These are phyloP conservation scores for Pleurotus tuber-regium DNA, from an alignment of 768 basidiomycete species.

Conservation along the genomic window DNA sequence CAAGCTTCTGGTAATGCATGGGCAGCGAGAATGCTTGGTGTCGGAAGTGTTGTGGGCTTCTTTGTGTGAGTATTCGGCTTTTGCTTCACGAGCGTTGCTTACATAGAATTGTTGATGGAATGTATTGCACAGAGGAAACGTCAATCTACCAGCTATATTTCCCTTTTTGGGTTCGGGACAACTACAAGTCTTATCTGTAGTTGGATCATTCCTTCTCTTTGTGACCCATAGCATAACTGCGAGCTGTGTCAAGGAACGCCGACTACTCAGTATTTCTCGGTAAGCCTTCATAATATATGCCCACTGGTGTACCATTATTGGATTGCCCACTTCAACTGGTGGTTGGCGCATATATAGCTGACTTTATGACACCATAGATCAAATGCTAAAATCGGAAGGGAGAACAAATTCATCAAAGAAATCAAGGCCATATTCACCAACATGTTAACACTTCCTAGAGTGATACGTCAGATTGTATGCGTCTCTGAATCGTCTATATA, in stretches of 20 bases:
- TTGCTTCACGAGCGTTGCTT: not conserved
- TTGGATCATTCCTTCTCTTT: constrained; percentile 70
- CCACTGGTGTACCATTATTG: too few species aligned
- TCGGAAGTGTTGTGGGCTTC: constrained; percentile 85
- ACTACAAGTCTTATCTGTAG: constrained; percentile 74
- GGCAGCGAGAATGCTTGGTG: constrained; percentile 89
- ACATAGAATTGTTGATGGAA: not conserved
- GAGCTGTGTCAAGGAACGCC: constrained; percentile 58
- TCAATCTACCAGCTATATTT: constrained; percentile 67
- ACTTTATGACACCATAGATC: too few species aligned
- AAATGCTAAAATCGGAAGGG: too few species aligned
- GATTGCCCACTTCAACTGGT: too few species aligned
- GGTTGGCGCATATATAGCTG: too few species aligned
- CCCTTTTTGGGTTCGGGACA: constrained; percentile 80
- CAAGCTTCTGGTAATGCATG: constrained; percentile 92
- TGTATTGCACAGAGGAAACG: constrained; percentile 57
- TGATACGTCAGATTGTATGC: constrained; percentile 81
- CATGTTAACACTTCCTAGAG: constrained; percentile 62
- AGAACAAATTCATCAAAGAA: constrained; percentile 37
- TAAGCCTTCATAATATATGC: constrained; percentile 7
- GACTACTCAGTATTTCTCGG: constrained; percentile 50
- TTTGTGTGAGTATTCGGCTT: constrained; percentile 63
- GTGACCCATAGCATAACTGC: constrained; percentile 63
- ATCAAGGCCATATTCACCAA: constrained; percentile 71
- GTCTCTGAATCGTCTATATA: not conserved